Evolutionary conservation across 228 moss, liverwort and hornwort genomes (phyloP).

Genomic region (Sphagnum magellanicum): DNA sequence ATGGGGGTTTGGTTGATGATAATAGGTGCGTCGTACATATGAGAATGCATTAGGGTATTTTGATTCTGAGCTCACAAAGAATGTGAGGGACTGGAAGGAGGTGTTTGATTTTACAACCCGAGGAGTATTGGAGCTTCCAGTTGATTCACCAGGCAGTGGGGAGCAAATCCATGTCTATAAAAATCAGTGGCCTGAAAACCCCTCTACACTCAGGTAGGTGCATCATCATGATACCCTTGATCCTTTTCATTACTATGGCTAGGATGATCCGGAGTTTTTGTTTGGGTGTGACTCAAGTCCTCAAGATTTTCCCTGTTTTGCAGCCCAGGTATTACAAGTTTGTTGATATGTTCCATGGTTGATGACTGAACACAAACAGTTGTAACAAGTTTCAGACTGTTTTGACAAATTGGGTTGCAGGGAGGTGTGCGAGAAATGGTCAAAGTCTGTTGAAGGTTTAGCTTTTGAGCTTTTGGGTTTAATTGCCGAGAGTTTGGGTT

Average conservation of each 20-base stretch:
- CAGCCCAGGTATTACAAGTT: no score
- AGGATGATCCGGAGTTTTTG: no score
- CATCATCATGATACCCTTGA: no score
- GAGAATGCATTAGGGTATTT: slow-evolving; percentile 44
- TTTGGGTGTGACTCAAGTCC: no score
- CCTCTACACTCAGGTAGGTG: slow-evolving; percentile 27
- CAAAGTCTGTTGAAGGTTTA: slow-evolving; percentile 33
- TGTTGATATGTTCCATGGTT: no score
- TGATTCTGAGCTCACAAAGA: slow-evolving; percentile 64
- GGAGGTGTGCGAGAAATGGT: slow-evolving; percentile 53
- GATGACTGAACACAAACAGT: no score
- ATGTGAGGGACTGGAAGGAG: slow-evolving; percentile 73
- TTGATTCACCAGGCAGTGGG: slow-evolving; percentile 5
- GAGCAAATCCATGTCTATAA: neutral
- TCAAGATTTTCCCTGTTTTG: no score
- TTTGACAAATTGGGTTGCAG: slow-evolving; percentile 12
- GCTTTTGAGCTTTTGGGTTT: slow-evolving; percentile 43
- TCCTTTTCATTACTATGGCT: no score
- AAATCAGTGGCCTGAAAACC: slow-evolving; percentile 50
- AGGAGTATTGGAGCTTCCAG: slow-evolving; percentile 14
- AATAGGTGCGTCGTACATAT: slow-evolving; percentile 28
- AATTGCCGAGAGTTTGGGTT: slow-evolving; percentile 54
- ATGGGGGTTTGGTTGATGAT: neutral
- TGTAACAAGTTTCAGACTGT: neutral
- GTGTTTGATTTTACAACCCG: slow-evolving; percentile 53